Percentiles rank a stretch among this genome's conserved stretches.
Evolutionary conservation across 257 asterid species (phyloP).

Genomic region (Penstemon davidsonii): DNA sequence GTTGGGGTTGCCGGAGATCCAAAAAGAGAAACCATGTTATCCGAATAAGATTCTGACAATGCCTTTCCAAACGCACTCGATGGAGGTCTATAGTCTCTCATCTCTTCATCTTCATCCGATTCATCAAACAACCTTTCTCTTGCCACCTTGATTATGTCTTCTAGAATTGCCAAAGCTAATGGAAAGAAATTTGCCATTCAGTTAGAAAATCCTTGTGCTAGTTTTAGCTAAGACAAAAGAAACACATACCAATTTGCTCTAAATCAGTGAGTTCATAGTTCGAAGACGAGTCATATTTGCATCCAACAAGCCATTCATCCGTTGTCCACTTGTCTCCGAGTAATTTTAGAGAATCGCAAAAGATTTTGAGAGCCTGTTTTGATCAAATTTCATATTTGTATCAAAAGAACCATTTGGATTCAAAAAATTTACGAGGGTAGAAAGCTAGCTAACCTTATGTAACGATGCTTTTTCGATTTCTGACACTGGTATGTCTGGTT

Average conservation of each 20-base stretch:
- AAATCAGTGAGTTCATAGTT: constrained; percentile 42
- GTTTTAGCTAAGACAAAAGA: not conserved
- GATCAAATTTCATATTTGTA: not conserved
- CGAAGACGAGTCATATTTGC: constrained; percentile 45
- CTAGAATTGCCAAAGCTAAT: constrained; percentile 64
- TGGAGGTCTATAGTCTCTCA: constrained; percentile 42
- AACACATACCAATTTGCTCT: constrained; percentile 46
- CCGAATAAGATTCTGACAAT: constrained; percentile 48
- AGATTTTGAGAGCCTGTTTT: constrained; percentile 54
- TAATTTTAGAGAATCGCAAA: constrained; percentile 63
- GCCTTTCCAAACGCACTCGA: constrained; percentile 50
- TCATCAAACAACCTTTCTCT: constrained; percentile 68
- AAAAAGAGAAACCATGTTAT: constrained; percentile 38
- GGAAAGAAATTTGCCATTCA: not conserved
- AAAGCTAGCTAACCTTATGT: constrained; percentile 51
- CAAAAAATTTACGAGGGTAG: not conserved
- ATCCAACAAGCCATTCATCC: constrained; percentile 67
- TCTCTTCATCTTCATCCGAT: constrained; percentile 64
- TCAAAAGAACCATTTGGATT: too few species aligned
- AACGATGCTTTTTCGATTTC: constrained; percentile 48
- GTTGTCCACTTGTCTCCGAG: constrained; percentile 80
- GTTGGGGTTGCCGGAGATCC: constrained; percentile 85
- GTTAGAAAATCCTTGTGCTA: not conserved
- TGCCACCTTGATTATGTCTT: constrained; percentile 66
- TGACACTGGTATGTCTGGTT: constrained; percentile 33